These are phyloP conservation scores for Fistulinella prunicolor DNA, from an alignment of 768 basidiomycete species.

Conservation along the genomic window DNA sequence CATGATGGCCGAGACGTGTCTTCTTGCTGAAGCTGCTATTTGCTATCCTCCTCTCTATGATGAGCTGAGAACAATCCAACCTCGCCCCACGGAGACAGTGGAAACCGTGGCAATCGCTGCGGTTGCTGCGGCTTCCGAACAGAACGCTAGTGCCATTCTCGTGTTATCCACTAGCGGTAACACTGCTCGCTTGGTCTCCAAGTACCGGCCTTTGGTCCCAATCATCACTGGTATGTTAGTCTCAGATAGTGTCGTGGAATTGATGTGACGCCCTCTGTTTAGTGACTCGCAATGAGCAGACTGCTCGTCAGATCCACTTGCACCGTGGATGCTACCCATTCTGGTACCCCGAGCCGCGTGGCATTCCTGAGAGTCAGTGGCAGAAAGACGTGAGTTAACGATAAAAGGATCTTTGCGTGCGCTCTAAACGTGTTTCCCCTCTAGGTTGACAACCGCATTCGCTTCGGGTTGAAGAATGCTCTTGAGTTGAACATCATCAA, in stretches of 20 bases:
- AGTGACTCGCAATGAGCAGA: constrained; percentile 97
- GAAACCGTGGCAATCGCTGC: constrained; percentile 97
- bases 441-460: constrained; percentile 85
- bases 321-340: constrained; percentile 97
- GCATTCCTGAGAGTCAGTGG: constrained; percentile 87
- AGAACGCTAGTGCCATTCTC: constrained; percentile 90
- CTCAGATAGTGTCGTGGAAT: neutral
- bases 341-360: constrained; percentile 94
- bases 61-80: constrained; percentile 74
- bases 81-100: constrained; percentile 87
- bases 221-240: constrained; percentile 81
- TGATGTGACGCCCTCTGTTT: constrained; percentile 6
- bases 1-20: constrained; percentile 99
- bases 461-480: constrained; percentile 83
- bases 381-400: constrained; percentile 80
- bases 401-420: neutral
- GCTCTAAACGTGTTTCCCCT: constrained; percentile 10
- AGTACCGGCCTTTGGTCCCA: constrained; percentile 90
- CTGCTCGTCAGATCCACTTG: constrained; percentile 93
- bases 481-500: constrained; percentile 82
- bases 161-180: constrained; percentile 97
- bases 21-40: constrained; percentile 93
- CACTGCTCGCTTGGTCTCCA: constrained; percentile 93
- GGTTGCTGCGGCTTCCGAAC: constrained; percentile 93
- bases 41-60: constrained; percentile 95